Base-by-base conservation (phyloP, 768 basidiomycete species). In the Lanmaoa pseudosensibilis region DNA sequence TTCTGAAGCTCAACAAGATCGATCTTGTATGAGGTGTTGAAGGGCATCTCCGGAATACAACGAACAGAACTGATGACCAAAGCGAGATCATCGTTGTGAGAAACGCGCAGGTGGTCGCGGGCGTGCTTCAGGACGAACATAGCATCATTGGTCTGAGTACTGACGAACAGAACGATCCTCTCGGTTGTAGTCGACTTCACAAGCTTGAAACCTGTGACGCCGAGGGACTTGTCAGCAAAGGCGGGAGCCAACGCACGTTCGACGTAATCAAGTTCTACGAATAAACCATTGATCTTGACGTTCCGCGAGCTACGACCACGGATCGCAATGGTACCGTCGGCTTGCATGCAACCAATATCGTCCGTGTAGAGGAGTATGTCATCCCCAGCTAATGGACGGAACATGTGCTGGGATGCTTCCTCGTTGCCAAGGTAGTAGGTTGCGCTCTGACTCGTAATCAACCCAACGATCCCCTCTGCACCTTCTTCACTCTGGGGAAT, bases 331-430 rank as follows among this genome's bases (percentile, higher is more conserved):
- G 59, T 60, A 7, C 59, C 59, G 23, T 60, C 59, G 10, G 23
- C 59, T 34, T 61, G 59, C 59, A 60, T 60, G 59, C 53, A 62
- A 15, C 59, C 59, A 27, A 60, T 30, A 39, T 60, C 59, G 21
- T 61, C 49, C 6, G 59, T 60, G 36, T 62, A 60, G 32, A 60
- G 48, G 12, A 60, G 59, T 5, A 47, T 50, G 19, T 60, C 39
- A 33, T 61, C 49, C 32, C 59, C 59, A 23, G 45, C 39, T 54
- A 59, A 62, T 15, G 59, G 45, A 47, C 59, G 60, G 45, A 60
- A 60, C 59, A 62, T 60, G 18, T 60, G 36, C 25, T 32, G 59
- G 30, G 59, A 57, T 37, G 49, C 60, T 25, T 57, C 53, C 44
- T 57, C 54, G n/a, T 60, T 50, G 40, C 57, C 54, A 32, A 60